Base-by-base conservation (phyloP, 176 grass and related monocot species). In the Avena atlantica region DNA sequence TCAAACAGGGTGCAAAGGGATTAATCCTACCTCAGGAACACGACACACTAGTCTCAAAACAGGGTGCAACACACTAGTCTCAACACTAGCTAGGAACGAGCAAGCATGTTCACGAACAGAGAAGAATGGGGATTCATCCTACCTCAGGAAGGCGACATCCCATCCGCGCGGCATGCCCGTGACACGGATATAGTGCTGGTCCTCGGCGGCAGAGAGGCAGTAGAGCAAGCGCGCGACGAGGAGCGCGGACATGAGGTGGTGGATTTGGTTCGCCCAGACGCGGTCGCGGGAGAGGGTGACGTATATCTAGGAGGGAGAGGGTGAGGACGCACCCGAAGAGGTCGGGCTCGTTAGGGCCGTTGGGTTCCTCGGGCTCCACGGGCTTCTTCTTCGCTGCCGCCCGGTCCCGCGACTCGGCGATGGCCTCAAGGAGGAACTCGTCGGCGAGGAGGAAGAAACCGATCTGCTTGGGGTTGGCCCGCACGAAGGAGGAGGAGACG, bases 391-490 rank as follows among this genome's bases (percentile, higher is more conserved):
- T 82, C 3, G 31, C 31, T 34, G 31, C 31, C 8, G 84, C 44
- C 13, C 81, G 56, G 14, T 49, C 70, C 81, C 42, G 88, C 64
- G 91, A 59, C 70, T 90, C 93, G 89, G 88, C 84, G 77, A 86
- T 64, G 50, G 93, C 91, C 69, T 90, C 76, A 47, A 98, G 68
- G 62, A 96, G 89, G 23, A 87, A 88, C 78, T 98, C 97, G 55
- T 96, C 96, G 70, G 94, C 86, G 60, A 94, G 78, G 81, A 98
- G 88, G 80, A 96, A 98, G 92, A 98, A 98, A 0, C 94, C 94
- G n/a, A 96, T 56, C 12, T 91, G 85, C 45, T 65, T 86, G 12
- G 80, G 83, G 10, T 95, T 85, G 2, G 93, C 74, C 4, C 89
- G 57, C 24, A 71, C 82, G 65, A 88, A 65, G 34, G 96, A 78